Base-by-base conservation (phyloP, 495 filamentous ascomycete genomes). In the Penicillium mononematosum region DNA sequence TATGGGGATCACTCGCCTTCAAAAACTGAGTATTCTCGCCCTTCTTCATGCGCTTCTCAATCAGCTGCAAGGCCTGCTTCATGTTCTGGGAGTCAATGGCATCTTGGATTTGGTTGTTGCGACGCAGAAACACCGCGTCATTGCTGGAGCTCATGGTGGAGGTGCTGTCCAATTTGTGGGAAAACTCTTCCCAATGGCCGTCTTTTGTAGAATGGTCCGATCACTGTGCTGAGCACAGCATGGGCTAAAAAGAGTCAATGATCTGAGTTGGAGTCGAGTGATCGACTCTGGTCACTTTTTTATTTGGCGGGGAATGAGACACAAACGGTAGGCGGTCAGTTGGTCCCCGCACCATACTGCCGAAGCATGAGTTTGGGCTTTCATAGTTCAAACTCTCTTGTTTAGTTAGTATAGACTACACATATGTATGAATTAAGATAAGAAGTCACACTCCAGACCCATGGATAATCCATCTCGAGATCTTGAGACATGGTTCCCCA, bases 1-100 rank as follows among this genome's bases (percentile, higher is more conserved):
- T 16, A 59, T 36, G 27, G 14, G 1, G 16, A 36, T 24, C 45
- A 55, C 66, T 58, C 54, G 73, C 76, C 53, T 62, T 75, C 31
- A 79, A 39, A 52, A 78, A 79, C 12, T 63, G 58, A 0, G 73
- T 75, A 50, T 81, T 75, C 57, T 85, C 83, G 39, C 83, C 80
- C 56, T 83, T 86, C 64, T 85, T 86, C 43, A 83, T 72, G 43
- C 80, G 79, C 58, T 83, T 84, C 53, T 85, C 81, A 54, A 81
- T 81, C 17, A 85, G 70, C 64, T 83, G 80, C 46, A 85, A 60
- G 17, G 83, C 83, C 63, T 83, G 81, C 66, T 84, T 84, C 65
- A 79, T 71, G 62, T 83, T 78, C 56, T 77, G 75, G 34, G 68
- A 70, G 57, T 85, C 79, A 70, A 86, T 77, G 27, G 81, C 77